phyloP scores from a whole-genome alignment of 1,284 basidiomycete species.

The Apiotrichum porosum region DNA sequence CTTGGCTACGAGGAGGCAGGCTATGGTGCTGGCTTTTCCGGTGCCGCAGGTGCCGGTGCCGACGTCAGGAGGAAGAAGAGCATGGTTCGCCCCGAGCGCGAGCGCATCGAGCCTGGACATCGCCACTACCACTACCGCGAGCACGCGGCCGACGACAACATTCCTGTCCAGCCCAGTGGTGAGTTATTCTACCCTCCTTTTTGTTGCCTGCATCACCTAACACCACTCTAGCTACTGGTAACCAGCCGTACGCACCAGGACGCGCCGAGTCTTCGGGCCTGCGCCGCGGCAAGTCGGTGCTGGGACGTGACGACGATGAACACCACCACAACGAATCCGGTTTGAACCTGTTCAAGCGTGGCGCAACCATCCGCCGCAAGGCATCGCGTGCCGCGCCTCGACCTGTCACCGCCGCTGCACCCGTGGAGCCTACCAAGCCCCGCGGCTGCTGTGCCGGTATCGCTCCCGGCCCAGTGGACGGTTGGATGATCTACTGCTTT shows the following conservation, averaged over 20 bases:
- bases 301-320: slow-evolving; percentile 81
- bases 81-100: slow-evolving; percentile 86
- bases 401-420: slow-evolving; percentile 24
- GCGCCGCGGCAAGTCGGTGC: slow-evolving; percentile 77
- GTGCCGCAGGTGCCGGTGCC: slow-evolving; percentile 29
- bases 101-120: slow-evolving; percentile 93
- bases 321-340: slow-evolving; percentile 81
- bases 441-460: slow-evolving; percentile 36
- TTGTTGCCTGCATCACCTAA: background rate
- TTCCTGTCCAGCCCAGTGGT: slow-evolving; percentile 74
- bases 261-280: slow-evolving; percentile 48
- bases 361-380: slow-evolving; percentile 67
- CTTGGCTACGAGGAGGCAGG: slow-evolving; percentile 35
- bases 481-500: slow-evolving; percentile 96
- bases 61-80: slow-evolving; percentile 78
- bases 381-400: slow-evolving; percentile 52
- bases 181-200: slow-evolving; percentile 43
- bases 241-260: slow-evolving; percentile 57
- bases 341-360: slow-evolving; percentile 76
- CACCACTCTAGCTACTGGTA: slow-evolving; percentile 65
- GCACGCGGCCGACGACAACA: slow-evolving; percentile 76
- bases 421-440: slow-evolving; percentile 8
- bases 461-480: slow-evolving; percentile 79
- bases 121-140: slow-evolving; percentile 92
- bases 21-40: slow-evolving; percentile 30